Evolutionary conservation across 345 rosid species (phyloP).

Genomic region (Eucalyptus marginata): DNA sequence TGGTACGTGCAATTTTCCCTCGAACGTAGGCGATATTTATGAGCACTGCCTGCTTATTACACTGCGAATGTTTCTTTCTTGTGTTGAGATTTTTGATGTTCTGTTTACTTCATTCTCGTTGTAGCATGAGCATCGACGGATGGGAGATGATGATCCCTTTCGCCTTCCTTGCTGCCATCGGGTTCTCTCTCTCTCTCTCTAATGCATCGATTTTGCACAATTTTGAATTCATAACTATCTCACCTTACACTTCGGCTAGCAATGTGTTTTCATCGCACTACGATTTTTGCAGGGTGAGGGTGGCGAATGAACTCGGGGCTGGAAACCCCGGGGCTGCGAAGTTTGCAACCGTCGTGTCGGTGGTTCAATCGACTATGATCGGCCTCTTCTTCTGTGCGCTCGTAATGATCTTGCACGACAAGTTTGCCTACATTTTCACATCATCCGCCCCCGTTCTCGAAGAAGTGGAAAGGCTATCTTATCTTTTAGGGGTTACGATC

Average conservation of each 20-base stretch:
- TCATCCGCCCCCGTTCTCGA: conserved; percentile 6
- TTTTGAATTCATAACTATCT: not conserved
- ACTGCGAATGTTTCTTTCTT: not conserved
- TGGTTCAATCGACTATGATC: conserved; percentile 8
- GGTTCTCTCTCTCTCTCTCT: not conserved
- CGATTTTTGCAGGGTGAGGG: conserved; percentile 13
- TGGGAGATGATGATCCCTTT: conserved; percentile 31
- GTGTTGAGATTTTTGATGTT: not conserved
- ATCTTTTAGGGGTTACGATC: conserved; percentile 12
- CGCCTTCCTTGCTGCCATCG: conserved; percentile 26
- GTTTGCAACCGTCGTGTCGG: conserved; percentile 10
- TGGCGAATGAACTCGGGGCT: conserved; percentile 19
- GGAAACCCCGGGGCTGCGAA: conserved; percentile 16
- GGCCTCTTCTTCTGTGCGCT: conserved; percentile 8
- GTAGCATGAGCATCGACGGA: conserved; percentile 21
- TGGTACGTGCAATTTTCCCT: not conserved
- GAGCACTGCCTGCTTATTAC: not conserved
- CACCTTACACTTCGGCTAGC: not conserved
- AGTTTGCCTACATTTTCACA: conserved; percentile 12
- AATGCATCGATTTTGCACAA: not conserved
- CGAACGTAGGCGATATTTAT: not conserved
- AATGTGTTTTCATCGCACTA: not conserved
- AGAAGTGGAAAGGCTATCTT: conserved; percentile 4
- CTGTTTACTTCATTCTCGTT: not conserved
- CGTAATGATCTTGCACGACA: not conserved